Percentiles rank a stretch among this genome's conserved stretches.
Conservation (phyloP, 2,329 filamentous ascomycete genomes). For the Cercospora sp. region DNA sequence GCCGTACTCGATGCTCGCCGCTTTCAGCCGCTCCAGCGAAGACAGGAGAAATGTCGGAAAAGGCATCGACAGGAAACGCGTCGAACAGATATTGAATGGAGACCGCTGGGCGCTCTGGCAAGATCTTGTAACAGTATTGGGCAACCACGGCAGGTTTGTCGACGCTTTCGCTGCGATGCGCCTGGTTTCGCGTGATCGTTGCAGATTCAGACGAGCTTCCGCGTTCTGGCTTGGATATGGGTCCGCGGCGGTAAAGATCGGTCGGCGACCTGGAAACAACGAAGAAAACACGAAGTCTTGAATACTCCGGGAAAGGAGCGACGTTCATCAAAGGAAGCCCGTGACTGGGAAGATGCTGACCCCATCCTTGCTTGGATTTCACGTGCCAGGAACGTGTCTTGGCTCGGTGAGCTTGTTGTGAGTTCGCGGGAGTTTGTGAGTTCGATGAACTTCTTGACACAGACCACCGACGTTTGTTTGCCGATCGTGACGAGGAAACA, state of each 20-base stretch:
- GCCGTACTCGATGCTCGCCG: too few relatives aligned
- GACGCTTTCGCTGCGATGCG: background rate
- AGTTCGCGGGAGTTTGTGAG: background rate
- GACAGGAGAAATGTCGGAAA: background rate
- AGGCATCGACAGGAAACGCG: background rate
- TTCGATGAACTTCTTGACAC: background rate
- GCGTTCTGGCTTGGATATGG: background rate
- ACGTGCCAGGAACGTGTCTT: constrained; percentile 8
- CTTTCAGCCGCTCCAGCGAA: too few relatives aligned
- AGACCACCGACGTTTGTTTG: background rate
- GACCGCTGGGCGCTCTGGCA: background rate
- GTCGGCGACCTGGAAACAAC: background rate
- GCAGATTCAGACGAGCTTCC: background rate
- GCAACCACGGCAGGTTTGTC: background rate
- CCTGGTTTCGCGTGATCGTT: background rate
- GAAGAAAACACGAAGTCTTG: background rate
- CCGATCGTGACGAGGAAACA: constrained; percentile 2
- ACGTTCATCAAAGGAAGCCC: background rate
- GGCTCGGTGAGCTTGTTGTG: constrained; percentile 4
- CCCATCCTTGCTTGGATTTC: background rate
- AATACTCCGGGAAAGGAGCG: background rate
- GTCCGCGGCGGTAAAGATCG: background rate
- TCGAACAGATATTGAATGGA: background rate
- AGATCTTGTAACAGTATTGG: background rate
- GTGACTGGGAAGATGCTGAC: background rate